Base-by-base conservation (phyloP, 2,329 filamentous ascomycete species). In the Claviceps cyperi region DNA sequence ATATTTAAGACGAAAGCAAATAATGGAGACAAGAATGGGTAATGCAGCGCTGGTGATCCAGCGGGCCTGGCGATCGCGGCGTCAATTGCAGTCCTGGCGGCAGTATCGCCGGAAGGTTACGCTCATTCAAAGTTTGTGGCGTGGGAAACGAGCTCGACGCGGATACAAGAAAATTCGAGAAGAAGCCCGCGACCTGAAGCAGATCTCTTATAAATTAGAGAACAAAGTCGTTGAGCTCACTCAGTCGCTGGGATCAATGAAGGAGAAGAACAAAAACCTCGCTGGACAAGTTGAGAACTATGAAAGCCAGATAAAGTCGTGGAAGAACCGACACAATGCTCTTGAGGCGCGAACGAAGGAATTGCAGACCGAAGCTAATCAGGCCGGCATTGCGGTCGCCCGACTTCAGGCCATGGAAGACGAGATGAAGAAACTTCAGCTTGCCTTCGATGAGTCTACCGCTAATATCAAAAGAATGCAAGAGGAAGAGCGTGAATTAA, bases 161-260 rank as follows among this genome's bases (percentile, higher is more conserved):
- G 82, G 80, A 46, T 98, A 98, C 76, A 97, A 95, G 79, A 81
- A 74, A 59, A 72, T 94, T 54, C 87, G 92, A 58, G 90, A 96
- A 68, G 92, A 98, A 69, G 92, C 92, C 56, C 86, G 92, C 63
- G 94, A 98, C 72, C 79, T 98, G 66, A 97, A 97, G 76, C 91
- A 97, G 69, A 98, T 98, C 59, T 97, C 92, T 2, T 98, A 98
- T 76, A 97, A 95, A 74, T 74, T 98, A 60, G 92, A 98, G 68
- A 97, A 98, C 77, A 98, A 98, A 80, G 92, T 98, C 55, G 88
- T 98, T 55, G 92, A 98, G 71, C 78, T 98, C 61, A 98, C 92
- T 1, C 92, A 98, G 67, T 87, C 84, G 47, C 70, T 98, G 59
- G 90, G 92, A 57, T 83, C 88, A 9, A 84, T 95, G 77, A 95